Conservation (phyloP, 176 grass and related monocot species). For the Pharus latifolius region DNA sequence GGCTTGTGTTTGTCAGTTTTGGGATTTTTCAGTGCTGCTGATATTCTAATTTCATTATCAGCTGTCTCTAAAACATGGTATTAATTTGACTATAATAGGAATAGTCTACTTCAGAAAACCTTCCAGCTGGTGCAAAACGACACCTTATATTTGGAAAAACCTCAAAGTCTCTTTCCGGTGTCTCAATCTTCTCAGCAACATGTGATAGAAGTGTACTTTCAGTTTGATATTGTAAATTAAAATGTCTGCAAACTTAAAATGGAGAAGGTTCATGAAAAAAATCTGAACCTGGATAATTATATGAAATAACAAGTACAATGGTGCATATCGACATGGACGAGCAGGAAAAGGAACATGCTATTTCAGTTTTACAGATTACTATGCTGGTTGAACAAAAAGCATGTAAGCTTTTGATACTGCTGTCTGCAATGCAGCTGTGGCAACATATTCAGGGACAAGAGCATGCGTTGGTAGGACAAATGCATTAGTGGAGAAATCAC, state of each 20-base stretch:
- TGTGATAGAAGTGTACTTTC: not conserved
- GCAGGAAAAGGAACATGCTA: not conserved
- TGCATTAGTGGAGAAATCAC: no score
- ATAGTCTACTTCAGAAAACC: conserved; percentile 3
- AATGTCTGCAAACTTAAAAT: not conserved
- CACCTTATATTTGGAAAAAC: not conserved
- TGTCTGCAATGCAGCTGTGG: not conserved
- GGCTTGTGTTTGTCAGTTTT: not conserved
- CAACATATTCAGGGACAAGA: not conserved
- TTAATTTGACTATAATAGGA: not conserved
- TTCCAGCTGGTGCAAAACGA: not conserved
- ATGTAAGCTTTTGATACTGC: not conserved
- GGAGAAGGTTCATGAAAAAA: not conserved
- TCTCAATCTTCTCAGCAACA: not conserved
- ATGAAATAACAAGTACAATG: not conserved
- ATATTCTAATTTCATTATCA: not conserved
- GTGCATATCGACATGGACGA: not conserved
- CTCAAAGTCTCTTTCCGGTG: not conserved
- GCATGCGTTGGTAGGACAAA: not conserved
- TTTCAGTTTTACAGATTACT: not conserved
- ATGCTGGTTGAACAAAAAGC: not conserved
- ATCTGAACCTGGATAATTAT: not conserved
- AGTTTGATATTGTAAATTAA: not conserved
- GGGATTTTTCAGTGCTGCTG: not conserved
- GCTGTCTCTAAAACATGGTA: not conserved